These are phyloP conservation scores for Auxenochlorella protothecoides DNA, from an alignment of 139 green algal species.

Conservation along the genomic window DNA sequence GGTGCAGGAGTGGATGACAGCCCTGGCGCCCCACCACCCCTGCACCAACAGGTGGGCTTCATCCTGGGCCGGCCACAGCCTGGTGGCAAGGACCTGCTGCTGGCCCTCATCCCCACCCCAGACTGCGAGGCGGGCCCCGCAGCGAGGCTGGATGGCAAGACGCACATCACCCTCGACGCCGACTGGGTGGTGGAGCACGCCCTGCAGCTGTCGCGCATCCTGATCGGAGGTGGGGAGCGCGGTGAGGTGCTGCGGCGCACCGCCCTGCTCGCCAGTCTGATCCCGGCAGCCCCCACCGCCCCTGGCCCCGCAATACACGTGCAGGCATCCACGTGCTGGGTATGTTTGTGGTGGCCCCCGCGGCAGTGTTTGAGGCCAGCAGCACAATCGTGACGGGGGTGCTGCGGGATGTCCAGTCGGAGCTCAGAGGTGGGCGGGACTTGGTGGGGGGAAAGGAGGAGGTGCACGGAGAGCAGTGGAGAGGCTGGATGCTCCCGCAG, in stretches of 20 bases:
- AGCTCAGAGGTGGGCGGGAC: neutral
- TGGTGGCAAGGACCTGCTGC: slow-evolving; percentile 10
- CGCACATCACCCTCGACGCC: slow-evolving; percentile 16
- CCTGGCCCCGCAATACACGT: no score
- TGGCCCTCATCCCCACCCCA: slow-evolving; percentile 7
- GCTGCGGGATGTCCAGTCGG: neutral
- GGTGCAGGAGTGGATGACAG: neutral
- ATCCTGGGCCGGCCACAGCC: slow-evolving; percentile 10
- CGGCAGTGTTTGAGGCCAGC: slow-evolving; percentile 9
- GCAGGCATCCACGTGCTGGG: slow-evolving; percentile 25
- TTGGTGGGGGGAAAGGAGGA: no score
- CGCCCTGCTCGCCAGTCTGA: no score
- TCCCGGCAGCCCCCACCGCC: no score
- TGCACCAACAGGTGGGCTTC: slow-evolving; percentile 11
- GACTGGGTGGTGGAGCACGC: slow-evolving; percentile 51
- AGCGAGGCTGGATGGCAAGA: neutral
- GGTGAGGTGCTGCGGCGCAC: no score
- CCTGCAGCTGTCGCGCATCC: slow-evolving; percentile 33
- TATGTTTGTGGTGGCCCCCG: slow-evolving; percentile 32
- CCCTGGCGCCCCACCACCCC: no score
- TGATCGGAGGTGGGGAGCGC: slow-evolving; percentile 36
- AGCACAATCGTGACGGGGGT: neutral
- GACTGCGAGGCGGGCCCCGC: neutral
- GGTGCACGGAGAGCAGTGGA: no score
- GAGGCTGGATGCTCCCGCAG: no score